Evolutionary conservation across 768 basidiomycete species (phyloP).

Genomic region (Rossbeevera mucosa): DNA sequence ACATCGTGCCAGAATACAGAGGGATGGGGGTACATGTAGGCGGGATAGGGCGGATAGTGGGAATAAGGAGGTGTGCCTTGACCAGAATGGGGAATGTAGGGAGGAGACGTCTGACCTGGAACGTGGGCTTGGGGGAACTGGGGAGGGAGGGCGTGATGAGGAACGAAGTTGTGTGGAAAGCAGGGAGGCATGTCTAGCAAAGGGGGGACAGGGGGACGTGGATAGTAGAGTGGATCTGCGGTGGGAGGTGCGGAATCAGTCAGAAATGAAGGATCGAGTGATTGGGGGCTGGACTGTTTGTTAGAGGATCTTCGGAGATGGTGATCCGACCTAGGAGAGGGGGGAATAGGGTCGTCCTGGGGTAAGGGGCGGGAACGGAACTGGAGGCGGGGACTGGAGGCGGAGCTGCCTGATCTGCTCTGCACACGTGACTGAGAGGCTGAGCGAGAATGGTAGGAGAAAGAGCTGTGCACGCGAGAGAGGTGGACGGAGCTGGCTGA

Average conservation of each 20-base stretch:
- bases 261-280: constrained; percentile 16
- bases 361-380: constrained; percentile 40
- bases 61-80: constrained; percentile 34
- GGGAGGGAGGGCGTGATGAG: constrained; percentile 15
- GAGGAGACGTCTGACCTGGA: constrained; percentile 24
- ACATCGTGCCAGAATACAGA: constrained; percentile 37
- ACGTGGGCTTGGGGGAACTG: constrained; percentile 16
- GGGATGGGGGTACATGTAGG: constrained; percentile 34
- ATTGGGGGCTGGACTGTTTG: constrained; percentile 17
- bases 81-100: constrained; percentile 23
- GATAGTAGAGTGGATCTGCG: constrained; percentile 17
- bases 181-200: constrained; percentile 22
- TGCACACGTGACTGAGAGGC: constrained; percentile 42
- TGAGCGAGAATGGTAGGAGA: constrained; percentile 31
- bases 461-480: constrained; percentile 36
- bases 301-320: constrained; percentile 11
- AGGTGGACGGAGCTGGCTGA: constrained; percentile 28
- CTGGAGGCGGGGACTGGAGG: constrained; percentile 45
- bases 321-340: constrained; percentile 24
- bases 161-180: constrained; percentile 12
- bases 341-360: constrained; percentile 31
- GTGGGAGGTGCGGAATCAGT: constrained; percentile 9
- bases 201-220: constrained; percentile 16
- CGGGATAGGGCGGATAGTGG: constrained; percentile 32
- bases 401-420: constrained; percentile 43